Conservation (phyloP, 345 rosid species). For the Brassica napus region Da-Ae NC_063448.1:15063501-15064000, state of each 20-base stretch:
- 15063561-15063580: too few species aligned
- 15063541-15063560: too few species aligned
- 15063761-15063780: neutral
- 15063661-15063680: too few species aligned
- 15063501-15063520: too few species aligned
- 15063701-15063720: neutral
- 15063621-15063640: too few species aligned
- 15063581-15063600: too few species aligned
- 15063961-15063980: neutral
- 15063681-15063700: too few species aligned
- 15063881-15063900: neutral
- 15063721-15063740: conserved; percentile 1
- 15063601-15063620: too few species aligned
- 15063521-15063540: too few species aligned
- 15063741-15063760: neutral
- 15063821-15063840: neutral
- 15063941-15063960: neutral
- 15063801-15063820: neutral
- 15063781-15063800: conserved; percentile 13
- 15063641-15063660: too few species aligned
- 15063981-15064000: neutral
- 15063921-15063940: neutral
- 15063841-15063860: neutral
- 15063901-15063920: neutral
- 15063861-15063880: neutral